These are phyloP conservation scores for Xenosphaeropsis pyriputrescens DNA, from an alignment of 2,329 filamentous ascomycete genomes.

Conservation along the genomic window DNA sequence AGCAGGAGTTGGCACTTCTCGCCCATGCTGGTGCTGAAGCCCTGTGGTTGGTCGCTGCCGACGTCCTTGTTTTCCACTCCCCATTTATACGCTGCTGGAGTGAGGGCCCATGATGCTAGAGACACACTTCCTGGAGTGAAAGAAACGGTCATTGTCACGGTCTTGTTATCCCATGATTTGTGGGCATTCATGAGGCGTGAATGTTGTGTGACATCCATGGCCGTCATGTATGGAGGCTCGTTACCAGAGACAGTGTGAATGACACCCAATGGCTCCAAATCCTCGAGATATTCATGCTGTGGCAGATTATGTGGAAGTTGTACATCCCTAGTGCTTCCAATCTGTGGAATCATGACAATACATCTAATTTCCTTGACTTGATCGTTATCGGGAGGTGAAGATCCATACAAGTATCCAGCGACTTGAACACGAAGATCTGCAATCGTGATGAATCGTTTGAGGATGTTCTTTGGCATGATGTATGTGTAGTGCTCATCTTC, in stretches of 20 bases:
- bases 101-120: constrained; percentile 83
- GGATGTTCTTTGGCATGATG: constrained; percentile 97
- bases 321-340: constrained; percentile 82
- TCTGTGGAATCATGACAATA: constrained; percentile 95
- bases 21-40: constrained; percentile 84
- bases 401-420: constrained; percentile 87
- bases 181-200: constrained; percentile 79
- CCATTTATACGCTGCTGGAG: constrained; percentile 89
- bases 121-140: constrained; percentile 97
- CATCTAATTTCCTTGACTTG: constrained; percentile 95
- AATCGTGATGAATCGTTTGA: constrained; percentile 97
- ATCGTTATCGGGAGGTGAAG: constrained; percentile 83
- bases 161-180: constrained; percentile 68
- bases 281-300: constrained; percentile 77
- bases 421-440: constrained; percentile 94
- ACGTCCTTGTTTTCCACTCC: constrained; percentile 90
- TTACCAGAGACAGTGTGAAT: constrained; percentile 94
- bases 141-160: constrained; percentile 84
- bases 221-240: constrained; percentile 92
- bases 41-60: constrained; percentile 82
- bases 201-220: constrained; percentile 88
- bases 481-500: constrained; percentile 84
- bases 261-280: constrained; percentile 79
- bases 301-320: constrained; percentile 83
- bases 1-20: constrained; percentile 90